These are phyloP conservation scores for Fraxinus pennsylvanica DNA, from an alignment of 257 asterid genomes.

Conservation along the genomic window DNA sequence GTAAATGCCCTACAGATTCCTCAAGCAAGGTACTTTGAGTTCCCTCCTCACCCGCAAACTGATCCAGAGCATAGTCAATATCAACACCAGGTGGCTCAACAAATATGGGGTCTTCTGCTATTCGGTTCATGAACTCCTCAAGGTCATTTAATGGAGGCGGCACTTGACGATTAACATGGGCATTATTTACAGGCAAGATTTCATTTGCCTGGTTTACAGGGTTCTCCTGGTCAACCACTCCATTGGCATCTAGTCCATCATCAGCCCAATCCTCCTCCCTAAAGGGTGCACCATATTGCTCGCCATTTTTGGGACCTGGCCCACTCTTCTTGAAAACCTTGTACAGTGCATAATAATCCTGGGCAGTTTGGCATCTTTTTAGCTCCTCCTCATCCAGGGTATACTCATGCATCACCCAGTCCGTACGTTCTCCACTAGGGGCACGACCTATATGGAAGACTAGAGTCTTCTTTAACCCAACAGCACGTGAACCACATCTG, in stretches of 20 bases:
- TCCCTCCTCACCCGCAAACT: slow-evolving; percentile 41
- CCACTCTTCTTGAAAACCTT: slow-evolving; percentile 95
- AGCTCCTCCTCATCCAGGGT: slow-evolving; percentile 83
- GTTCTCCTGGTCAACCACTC: slow-evolving; percentile 31
- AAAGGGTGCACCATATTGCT: slow-evolving; percentile 92
- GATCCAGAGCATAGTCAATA: slow-evolving; percentile 31
- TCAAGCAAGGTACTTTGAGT: slow-evolving; percentile 42
- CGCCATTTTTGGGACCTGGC: slow-evolving; percentile 97
- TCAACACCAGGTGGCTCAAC: slow-evolving; percentile 33
- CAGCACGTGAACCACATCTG: slow-evolving; percentile 57
- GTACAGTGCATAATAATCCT: slow-evolving; percentile 77
- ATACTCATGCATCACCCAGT: slow-evolving; percentile 99
- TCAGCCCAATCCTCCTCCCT: slow-evolving; percentile 90
- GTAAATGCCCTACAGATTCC: slow-evolving; percentile 40
- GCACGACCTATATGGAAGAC: slow-evolving; percentile 92
- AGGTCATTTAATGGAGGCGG: slow-evolving; percentile 41
- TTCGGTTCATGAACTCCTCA: slow-evolving; percentile 55
- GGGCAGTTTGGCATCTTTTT: slow-evolving; percentile 49
- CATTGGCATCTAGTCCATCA: slow-evolving; percentile 41
- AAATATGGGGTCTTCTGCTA: slow-evolving; percentile 39
- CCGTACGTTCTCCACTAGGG: slow-evolving; percentile 82
- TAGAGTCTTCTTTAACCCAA: slow-evolving; percentile 87
- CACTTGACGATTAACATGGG: slow-evolving; percentile 20
- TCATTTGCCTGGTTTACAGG: slow-evolving; percentile 27
- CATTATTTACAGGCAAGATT: slow-evolving; percentile 24